Percentiles rank a stretch among this genome's conserved stretches.
These are phyloP conservation scores for Podospora tetraspora DNA, from an alignment of 495 filamentous ascomycete species.

Conservation along the genomic window DNA sequence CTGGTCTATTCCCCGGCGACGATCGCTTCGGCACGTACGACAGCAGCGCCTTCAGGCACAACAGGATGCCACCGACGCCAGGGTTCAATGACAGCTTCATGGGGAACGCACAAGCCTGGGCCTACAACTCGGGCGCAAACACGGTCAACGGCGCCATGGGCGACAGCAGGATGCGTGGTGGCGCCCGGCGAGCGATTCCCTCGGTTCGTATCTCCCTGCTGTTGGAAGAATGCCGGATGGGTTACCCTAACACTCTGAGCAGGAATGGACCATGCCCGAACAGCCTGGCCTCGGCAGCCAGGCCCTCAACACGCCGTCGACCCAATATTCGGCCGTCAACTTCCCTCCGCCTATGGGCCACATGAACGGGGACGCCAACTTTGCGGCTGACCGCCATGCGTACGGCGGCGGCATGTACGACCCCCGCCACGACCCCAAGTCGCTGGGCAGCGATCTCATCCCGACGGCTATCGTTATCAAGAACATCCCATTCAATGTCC, in stretches of 20 bases:
- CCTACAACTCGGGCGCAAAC: constrained; percentile 42
- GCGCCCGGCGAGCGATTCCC: constrained; percentile 44
- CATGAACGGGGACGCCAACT: constrained; percentile 29
- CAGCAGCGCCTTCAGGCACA: constrained; percentile 55
- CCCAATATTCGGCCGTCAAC: constrained; percentile 25
- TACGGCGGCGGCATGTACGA: constrained; percentile 31
- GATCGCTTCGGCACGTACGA: constrained; percentile 44
- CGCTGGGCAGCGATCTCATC: constrained; percentile 65
- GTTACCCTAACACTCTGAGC: neutral
- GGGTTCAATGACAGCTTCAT: constrained; percentile 34
- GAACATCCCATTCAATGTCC: constrained; percentile 97
- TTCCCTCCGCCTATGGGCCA: constrained; percentile 26
- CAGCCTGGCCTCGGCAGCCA: constrained; percentile 39
- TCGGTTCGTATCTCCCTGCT: constrained; percentile 34
- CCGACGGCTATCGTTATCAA: constrained; percentile 99
- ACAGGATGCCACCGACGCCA: constrained; percentile 53
- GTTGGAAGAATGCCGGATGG: neutral
- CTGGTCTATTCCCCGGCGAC: constrained; percentile 40
- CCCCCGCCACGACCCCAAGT: constrained; percentile 30
- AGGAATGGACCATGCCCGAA: constrained; percentile 48
- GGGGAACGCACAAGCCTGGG: constrained; percentile 47
- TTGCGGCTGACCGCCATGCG: constrained; percentile 25
- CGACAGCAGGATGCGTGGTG: constrained; percentile 40
- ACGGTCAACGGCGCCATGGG: constrained; percentile 47
- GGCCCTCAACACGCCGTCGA: constrained; percentile 34